A percentile compares a stretch with the other conserved stretches of the same genome.
These are phyloP conservation scores for Pelagophyceae sp. DNA, from an alignment of 352 stramenopile genomes.

Conservation along the genomic window DNA sequence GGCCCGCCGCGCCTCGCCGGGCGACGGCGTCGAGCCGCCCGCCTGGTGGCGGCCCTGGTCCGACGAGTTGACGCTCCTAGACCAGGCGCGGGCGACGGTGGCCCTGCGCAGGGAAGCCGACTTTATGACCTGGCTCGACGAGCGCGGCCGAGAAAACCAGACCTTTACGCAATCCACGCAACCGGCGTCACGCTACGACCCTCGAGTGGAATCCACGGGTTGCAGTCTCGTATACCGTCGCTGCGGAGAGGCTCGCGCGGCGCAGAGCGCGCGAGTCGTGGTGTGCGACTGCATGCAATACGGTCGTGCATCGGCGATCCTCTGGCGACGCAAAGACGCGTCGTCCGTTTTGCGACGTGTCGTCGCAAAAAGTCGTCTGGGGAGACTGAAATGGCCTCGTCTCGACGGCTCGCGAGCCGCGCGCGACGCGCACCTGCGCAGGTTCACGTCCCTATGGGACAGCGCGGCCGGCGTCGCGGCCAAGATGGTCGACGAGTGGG, in stretches of 20 bases:
- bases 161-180: neutral
- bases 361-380: too few relatives aligned
- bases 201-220: too few relatives aligned
- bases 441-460: neutral
- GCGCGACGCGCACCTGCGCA: too few relatives aligned
- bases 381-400: too few relatives aligned
- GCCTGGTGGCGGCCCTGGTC: constrained; percentile 7
- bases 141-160: neutral
- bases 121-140: constrained; percentile 21
- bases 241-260: too few relatives aligned
- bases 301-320: neutral
- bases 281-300: too few relatives aligned
- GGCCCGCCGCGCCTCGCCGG: neutral
- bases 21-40: neutral
- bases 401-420: too few relatives aligned
- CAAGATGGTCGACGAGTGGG: constrained; percentile 13
- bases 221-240: too few relatives aligned
- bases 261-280: too few relatives aligned
- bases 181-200: neutral
- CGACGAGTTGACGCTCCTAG: neutral
- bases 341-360: too few relatives aligned
- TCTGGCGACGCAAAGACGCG: too few relatives aligned
- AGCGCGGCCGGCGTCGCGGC: neutral
- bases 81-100: neutral
- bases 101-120: neutral